phyloP scores from a whole-genome alignment of 106 monocot genomes.

The Chionographis japonica region DNA sequence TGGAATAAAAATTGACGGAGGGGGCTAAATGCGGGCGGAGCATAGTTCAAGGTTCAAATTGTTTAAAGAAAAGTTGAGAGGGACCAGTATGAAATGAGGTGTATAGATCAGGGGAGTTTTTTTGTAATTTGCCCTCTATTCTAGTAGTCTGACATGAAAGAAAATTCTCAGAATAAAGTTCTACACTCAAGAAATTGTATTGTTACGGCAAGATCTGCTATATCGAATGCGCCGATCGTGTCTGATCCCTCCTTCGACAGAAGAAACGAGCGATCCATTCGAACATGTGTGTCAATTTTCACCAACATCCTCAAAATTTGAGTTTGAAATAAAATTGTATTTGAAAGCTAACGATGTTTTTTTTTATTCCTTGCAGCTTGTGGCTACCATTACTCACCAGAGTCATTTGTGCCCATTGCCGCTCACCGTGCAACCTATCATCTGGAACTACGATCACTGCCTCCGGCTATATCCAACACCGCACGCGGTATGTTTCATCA shows the following conservation, averaged over 20 bases:
- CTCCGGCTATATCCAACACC: conserved; percentile 89
- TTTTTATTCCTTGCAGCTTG: conserved; percentile 55
- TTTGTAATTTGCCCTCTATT: no score
- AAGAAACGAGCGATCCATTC: conserved; percentile 86
- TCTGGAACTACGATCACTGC: conserved; percentile 99
- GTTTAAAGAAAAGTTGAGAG: no score
- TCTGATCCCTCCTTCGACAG: conserved; percentile 76
- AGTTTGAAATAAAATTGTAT: not conserved
- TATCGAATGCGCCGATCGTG: conserved; percentile 83
- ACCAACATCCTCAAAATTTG: no score
- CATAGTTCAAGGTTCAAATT: no score
- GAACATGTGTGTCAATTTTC: conserved; percentile 57
- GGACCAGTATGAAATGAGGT: no score
- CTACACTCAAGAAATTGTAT: conserved; percentile 93
- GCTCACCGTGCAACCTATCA: conserved; percentile 86
- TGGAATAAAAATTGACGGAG: no score
- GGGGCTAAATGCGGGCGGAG: no score
- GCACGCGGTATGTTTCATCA: conserved; percentile 49
- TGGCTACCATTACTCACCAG: conserved; percentile 96
- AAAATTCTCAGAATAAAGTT: conserved; percentile 62
- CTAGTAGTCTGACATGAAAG: no score
- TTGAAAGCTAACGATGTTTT: not conserved
- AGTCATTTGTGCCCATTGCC: conserved; percentile 98
- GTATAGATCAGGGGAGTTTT: no score
- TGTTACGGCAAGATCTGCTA: conserved; percentile 88